Evolutionary conservation across 495 filamentous ascomycete species (phyloP).

Genomic region (Niebla homalea): DNA sequence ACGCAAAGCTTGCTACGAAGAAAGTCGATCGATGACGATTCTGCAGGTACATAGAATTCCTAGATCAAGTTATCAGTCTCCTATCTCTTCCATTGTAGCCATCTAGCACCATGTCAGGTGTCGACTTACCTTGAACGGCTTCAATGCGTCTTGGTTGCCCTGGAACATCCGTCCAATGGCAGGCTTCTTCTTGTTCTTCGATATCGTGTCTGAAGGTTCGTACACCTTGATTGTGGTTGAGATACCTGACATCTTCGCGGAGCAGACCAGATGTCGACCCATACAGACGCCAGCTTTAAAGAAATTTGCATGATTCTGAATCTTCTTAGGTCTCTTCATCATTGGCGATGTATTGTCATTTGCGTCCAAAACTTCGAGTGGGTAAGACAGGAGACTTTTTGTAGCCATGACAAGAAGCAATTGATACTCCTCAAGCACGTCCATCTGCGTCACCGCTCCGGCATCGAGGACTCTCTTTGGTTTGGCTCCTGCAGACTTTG

Average conservation of each 20-base stretch:
- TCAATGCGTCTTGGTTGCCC: slow-evolving; percentile 82
- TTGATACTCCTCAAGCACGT: slow-evolving; percentile 88
- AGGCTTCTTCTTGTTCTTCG: slow-evolving; percentile 78
- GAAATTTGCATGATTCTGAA: slow-evolving; percentile 92
- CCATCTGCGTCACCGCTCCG: slow-evolving; percentile 81
- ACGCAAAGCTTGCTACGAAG: slow-evolving; percentile 93
- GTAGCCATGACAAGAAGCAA: slow-evolving; percentile 86
- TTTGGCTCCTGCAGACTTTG: slow-evolving; percentile 61
- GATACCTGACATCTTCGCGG: slow-evolving; percentile 78
- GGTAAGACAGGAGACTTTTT: slow-evolving; percentile 78
- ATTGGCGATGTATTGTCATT: slow-evolving; percentile 58
- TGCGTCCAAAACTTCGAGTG: slow-evolving; percentile 70
- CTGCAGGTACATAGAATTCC: slow-evolving; percentile 97
- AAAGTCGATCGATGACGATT: slow-evolving; percentile 94
- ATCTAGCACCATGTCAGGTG: not conserved
- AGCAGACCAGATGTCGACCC: slow-evolving; percentile 86
- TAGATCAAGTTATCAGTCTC: slow-evolving; percentile 15
- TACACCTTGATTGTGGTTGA: slow-evolving; percentile 95
- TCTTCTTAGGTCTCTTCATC: slow-evolving; percentile 86
- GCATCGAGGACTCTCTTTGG: slow-evolving; percentile 79
- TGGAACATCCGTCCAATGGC: slow-evolving; percentile 92
- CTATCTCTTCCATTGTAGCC: not conserved
- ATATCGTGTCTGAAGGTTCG: slow-evolving; percentile 86
- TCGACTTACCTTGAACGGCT: slow-evolving; percentile 67
- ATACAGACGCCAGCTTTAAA: slow-evolving; percentile 95